Base-by-base conservation (phyloP, 2,329 filamentous ascomycete species). In the Aureobasidium mangrovei region DNA sequence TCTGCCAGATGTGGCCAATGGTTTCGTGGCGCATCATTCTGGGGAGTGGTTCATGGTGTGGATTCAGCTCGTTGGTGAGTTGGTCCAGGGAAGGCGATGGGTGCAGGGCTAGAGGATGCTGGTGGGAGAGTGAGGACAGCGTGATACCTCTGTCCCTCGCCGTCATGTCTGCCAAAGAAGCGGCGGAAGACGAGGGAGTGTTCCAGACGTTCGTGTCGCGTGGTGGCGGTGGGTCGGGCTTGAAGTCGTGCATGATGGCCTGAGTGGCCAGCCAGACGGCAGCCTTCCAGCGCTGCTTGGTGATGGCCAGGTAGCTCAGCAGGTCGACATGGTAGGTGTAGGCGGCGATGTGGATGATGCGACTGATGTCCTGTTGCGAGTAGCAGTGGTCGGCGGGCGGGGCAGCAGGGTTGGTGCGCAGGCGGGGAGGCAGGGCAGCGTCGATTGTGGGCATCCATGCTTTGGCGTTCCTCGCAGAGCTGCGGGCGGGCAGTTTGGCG, bases 251-350 rank as follows among this genome's bases (percentile, higher is more conserved):
- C 42, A 74, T 71, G 1, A 70, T 62, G 26, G 75, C 60, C 49
- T 69, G 67, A 58, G 72, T 74, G 10, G 71, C 66, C 28, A 76
- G 65, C 74, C 74, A 77, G 10, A 74, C 63, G 3, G 72, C 69
- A 27, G 69, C 65, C 53, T 65, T 64, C 73, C 74, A 76, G 40
- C 72, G 66, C 18, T 66, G 64, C 57, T 72, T 63, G 2, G 64
- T 60, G 28, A 72, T 47, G 2, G 68, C 73, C 2, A 76, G 57
- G 53, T 73, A 58, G 49, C 60, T 63, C 18, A 76, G 61, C 6
- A 76, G 57, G 56, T 75, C 71, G 6, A 70, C 41, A 6, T 35
- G 6, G 12, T 53, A 26, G 1, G 40, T 39, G n/a, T 43, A 29
- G 27, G 49, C 31, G n/a, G 49, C 39, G n/a, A 53, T 36, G 32